Base-by-base conservation (phyloP, 192 early-diverging fungal species). In the Umbelopsis vinacea region DNA sequence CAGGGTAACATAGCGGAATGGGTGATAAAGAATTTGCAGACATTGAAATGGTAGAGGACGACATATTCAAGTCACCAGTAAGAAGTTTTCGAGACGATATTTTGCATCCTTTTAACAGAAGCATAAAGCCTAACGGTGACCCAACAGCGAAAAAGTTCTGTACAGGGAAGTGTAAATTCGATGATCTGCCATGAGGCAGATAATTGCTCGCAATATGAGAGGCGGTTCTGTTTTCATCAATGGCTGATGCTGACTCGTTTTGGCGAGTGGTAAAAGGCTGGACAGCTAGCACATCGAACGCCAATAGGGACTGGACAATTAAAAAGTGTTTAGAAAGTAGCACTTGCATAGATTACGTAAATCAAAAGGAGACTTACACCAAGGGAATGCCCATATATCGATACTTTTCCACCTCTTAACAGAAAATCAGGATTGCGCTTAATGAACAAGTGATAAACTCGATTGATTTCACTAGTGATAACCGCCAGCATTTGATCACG, bases 51-150 rank as follows among this genome's bases (percentile, higher is more conserved):
- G 68, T 29, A 22, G 60, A 71, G 19, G 74, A 23, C 14, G 70
- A 37, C 9, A 45, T 22, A 22, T 72, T 47, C 15, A 46, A 37
- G 11, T 69, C 53, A 2, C 35, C 54, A 11, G 68, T 52, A n/a
- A 79, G 46, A n/a, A 74, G 79, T 22, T 83, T 74, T 68, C 85
- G 82, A 10, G 87, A 82, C 6, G 74, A 77, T 12, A 96, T 74
- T 57, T 89, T 91, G 45, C 87, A 81, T 6, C 91, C 92, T 75
- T 90, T 93, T 5, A 96, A 75, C 19, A 96, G 74, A 26, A 95
- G 75, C 66, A 96, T 92, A 8, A 95, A 74, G 3, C 92, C 94
- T 21, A 96, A 84, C 4, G 94, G 94, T 15, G 92, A 93, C n/a
- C 94, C 94, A 17, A 93, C 83, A 8, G 88, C 89, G 43, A 95